phyloP scores from a whole-genome alignment of 805 yeast genomes.

The Hanseniaspora mollemarum region DNA sequence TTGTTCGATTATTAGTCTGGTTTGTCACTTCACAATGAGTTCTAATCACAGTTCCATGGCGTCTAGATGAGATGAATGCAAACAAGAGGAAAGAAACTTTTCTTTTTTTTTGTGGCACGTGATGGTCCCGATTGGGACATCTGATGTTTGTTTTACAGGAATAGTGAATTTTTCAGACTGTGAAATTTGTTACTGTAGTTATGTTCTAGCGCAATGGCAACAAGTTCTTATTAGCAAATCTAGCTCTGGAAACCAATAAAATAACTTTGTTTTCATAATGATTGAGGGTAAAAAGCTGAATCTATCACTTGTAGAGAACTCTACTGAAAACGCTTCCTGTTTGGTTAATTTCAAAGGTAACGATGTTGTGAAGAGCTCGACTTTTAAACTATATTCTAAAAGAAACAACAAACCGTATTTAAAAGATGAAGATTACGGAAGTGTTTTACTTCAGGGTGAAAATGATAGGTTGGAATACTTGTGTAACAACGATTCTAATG shows the following conservation, averaged over 20 bases:
- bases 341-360: constrained; percentile 50
- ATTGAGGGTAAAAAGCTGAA: constrained; percentile 1
- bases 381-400: constrained; percentile 52
- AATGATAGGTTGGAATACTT: constrained; percentile 56
- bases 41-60: too few species aligned
- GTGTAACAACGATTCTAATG: constrained; percentile 27
- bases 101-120: constrained; percentile 5
- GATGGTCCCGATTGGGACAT: background rate
- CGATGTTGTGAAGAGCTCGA: constrained; percentile 44
- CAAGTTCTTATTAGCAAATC: too few species aligned
- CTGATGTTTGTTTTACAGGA: background rate
- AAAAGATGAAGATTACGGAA: constrained; percentile 23
- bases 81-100: background rate
- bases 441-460: constrained; percentile 66
- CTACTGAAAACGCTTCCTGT: constrained; percentile 13
- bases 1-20: too few species aligned
- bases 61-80: too few species aligned
- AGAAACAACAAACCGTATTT: constrained; percentile 24
- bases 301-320: constrained; percentile 7
- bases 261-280: background rate
- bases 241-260: too few species aligned
- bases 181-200: background rate
- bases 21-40: too few species aligned
- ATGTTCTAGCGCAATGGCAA: background rate
- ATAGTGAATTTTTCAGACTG: background rate